These are phyloP conservation scores for Lichtheimia corymbifera DNA, from an alignment of 371 early-diverging fungal genomes.

Conservation along the genomic window DNA sequence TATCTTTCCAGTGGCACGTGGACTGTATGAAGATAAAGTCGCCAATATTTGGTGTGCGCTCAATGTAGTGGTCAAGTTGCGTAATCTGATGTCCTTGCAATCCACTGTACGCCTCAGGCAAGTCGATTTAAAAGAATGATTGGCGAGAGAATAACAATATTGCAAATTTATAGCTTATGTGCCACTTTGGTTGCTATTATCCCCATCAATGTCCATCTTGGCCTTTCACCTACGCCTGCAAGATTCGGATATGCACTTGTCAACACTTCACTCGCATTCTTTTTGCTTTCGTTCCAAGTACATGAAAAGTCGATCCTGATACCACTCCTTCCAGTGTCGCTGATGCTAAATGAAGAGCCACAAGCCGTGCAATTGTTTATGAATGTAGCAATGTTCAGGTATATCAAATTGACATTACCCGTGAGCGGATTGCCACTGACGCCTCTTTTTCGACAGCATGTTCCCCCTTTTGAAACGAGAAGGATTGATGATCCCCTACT, in stretches of 20 bases:
- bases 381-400: constrained; percentile 85
- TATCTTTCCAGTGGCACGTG: constrained; percentile 92
- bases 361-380: constrained; percentile 66
- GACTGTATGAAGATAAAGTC: constrained; percentile 97
- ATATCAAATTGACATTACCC: not conserved
- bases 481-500: constrained; percentile 66
- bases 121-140: not conserved
- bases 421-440: not conserved
- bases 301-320: constrained; percentile 96
- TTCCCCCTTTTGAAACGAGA: constrained; percentile 85
- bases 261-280: constrained; percentile 84
- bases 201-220: constrained; percentile 68
- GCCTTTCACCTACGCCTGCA: constrained; percentile 48
- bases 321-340: constrained; percentile 74
- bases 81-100: constrained; percentile 60
- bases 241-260: constrained; percentile 71
- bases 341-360: constrained; percentile 69
- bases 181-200: constrained; percentile 70
- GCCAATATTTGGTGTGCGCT: constrained; percentile 96
- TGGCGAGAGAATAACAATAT: not conserved
- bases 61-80: constrained; percentile 82
- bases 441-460: constrained; percentile 57
- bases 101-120: constrained; percentile 74
- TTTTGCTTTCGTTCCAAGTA: constrained; percentile 94
- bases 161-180: constrained; percentile 51